Base-by-base conservation (phyloP, 164 flowering plant genomes). In the Magnolia changhungtana region DNA sequence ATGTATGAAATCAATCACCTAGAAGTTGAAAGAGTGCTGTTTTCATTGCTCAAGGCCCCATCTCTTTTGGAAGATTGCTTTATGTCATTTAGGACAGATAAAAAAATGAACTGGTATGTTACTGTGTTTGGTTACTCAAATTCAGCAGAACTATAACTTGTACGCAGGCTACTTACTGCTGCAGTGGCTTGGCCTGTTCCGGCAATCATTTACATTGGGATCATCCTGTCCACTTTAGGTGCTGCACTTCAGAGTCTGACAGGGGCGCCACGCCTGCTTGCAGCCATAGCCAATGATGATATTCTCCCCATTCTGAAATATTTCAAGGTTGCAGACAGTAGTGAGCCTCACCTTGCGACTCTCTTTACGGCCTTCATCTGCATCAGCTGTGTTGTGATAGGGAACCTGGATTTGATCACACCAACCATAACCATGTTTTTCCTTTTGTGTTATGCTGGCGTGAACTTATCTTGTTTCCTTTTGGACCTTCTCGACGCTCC, bases 261-360 rank as follows among this genome's bases (percentile, higher is more conserved):
- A 45, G 99, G 99, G 63, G 99, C 99, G 18, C 99, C 99, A 20
- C 97, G 98, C 37, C 84, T 96, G 72, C 96, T 96, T 74, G 99
- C 99, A 58, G 99, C 99, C n/a, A 96, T 96, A 79, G 98, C 99
- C 68, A 96, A 96, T 84, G 99, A 96, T 89, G 98, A 96, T 77
- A 96, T 96, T 64, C 86, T 96, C 16, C 99, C 99, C 66, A 86
- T 96, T 80, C 97, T 96, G 59, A 93, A 96, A 73, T 96, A 96
- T 84, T 96, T 96, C 80, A 96, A 89, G 84, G 98, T 88, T 83
- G 92, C 89, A 67, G 99, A 96, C 72, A 97, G 98, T 72, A 78
- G 75, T 74, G 99, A 96, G 77, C 99, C 99, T 45, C 81, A 93
- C 72, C 72, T 90, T 78, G 99, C 99, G 76, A 96, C 99, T 16